phyloP scores from a whole-genome alignment of 305 asterid species.

The Plantago rigida region DNA sequence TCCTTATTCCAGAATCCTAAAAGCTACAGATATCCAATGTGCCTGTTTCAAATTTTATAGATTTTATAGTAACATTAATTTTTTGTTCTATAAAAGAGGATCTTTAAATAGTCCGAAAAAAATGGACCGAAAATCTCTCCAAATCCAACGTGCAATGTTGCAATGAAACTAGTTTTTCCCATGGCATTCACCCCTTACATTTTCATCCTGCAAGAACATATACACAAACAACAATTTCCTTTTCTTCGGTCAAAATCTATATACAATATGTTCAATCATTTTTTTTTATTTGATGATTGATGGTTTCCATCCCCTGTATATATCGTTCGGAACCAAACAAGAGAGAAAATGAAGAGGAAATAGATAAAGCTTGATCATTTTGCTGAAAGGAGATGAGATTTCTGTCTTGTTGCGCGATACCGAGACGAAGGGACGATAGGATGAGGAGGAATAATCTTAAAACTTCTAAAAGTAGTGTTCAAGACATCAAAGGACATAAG shows the following conservation, averaged over 20 bases:
- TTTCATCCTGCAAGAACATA: background rate
- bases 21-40: too few relatives aligned
- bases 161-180: background rate
- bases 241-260: background rate
- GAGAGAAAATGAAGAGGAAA: conserved; percentile 1
- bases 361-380: background rate
- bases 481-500: conserved; percentile 29
- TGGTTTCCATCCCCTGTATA: background rate
- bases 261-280: background rate
- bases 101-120: conserved; percentile 1
- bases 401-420: conserved; percentile 39
- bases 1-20: too few relatives aligned
- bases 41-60: too few relatives aligned
- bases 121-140: conserved; percentile 6
- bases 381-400: conserved; percentile 37
- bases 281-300: background rate
- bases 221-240: background rate
- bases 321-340: background rate
- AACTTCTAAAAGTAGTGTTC: conserved; percentile 46
- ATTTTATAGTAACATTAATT: background rate
- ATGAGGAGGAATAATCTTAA: conserved; percentile 50
- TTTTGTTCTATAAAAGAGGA: background rate
- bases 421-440: conserved; percentile 14
- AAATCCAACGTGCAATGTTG: conserved; percentile 4
- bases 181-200: background rate